Evolutionary conservation across 805 yeast species (phyloP).

Genomic region (Metschnikowia aberdeeniae): DNA sequence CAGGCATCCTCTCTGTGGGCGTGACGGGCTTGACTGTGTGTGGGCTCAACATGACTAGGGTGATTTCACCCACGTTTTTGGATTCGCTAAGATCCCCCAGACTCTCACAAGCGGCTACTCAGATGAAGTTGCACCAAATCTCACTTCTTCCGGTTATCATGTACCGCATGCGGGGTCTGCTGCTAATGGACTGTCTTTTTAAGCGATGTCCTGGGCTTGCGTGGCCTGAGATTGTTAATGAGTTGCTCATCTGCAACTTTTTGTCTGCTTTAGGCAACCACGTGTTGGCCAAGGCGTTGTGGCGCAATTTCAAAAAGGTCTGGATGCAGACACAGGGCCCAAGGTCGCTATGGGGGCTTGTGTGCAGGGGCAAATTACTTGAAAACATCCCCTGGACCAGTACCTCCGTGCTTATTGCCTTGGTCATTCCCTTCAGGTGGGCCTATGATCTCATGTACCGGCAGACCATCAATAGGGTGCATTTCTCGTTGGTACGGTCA

Average conservation of each 20-base stretch:
- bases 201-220: neutral
- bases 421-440: conserved; percentile 36
- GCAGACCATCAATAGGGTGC: conserved; percentile 29
- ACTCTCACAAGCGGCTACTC: conserved; percentile 20
- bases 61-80: conserved; percentile 31
- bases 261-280: conserved; percentile 37
- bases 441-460: conserved; percentile 32
- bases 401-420: conserved; percentile 29
- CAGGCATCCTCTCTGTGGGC: conserved; percentile 38
- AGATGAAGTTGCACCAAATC: conserved; percentile 33
- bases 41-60: conserved; percentile 36
- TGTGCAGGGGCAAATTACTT: conserved; percentile 7
- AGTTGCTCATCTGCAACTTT: conserved; percentile 34
- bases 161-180: conserved; percentile 35
- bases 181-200: conserved; percentile 27
- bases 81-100: conserved; percentile 18
- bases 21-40: conserved; percentile 36
- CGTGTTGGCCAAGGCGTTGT: conserved; percentile 20
- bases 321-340: neutral
- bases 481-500: conserved; percentile 27
- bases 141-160: conserved; percentile 38
- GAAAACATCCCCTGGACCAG: conserved; percentile 28
- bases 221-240: conserved; percentile 26
- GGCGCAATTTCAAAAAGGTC: conserved; percentile 7
- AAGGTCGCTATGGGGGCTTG: neutral